These are phyloP conservation scores for Starmerella asiatica DNA, from an alignment of 805 yeast genomes.

Conservation along the genomic window DNA sequence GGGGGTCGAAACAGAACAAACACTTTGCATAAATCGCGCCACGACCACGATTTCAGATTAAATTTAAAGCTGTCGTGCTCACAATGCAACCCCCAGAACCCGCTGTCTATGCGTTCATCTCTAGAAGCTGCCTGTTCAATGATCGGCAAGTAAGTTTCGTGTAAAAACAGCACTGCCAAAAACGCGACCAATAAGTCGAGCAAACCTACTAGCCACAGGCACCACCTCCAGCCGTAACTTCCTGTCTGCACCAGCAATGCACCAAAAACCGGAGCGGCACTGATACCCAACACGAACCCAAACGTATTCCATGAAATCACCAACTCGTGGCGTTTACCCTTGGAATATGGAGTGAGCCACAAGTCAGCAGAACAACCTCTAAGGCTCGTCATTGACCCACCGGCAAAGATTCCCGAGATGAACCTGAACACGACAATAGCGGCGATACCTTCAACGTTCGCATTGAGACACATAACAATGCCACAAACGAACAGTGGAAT, in stretches of 20 bases:
- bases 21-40: conserved; percentile 62
- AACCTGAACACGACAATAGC: conserved; percentile 53
- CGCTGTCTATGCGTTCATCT: conserved; percentile 56
- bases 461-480: conserved; percentile 20
- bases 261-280: conserved; percentile 23
- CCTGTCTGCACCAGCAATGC: conserved; percentile 28
- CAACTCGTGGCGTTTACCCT: conserved; percentile 15
- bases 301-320: conserved; percentile 10
- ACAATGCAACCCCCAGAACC: conserved; percentile 71
- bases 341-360: conserved; percentile 24
- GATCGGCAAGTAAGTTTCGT: conserved; percentile 30
- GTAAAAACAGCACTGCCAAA: conserved; percentile 28
- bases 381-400: conserved; percentile 37
- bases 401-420: conserved; percentile 68
- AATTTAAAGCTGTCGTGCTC: conserved; percentile 79
- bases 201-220: conserved; percentile 39
- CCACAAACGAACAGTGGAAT: conserved; percentile 32
- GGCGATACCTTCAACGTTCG: conserved; percentile 17
- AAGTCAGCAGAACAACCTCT: conserved; percentile 21
- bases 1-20: conserved; percentile 48
- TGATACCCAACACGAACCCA: conserved; percentile 13
- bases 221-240: conserved; percentile 45
- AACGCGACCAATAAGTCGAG: conserved; percentile 27
- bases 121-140: conserved; percentile 55
- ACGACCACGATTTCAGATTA: conserved; percentile 43